These are phyloP conservation scores for Mycena galericulata DNA, from an alignment of 768 basidiomycete species.

Conservation along the genomic window DNA sequence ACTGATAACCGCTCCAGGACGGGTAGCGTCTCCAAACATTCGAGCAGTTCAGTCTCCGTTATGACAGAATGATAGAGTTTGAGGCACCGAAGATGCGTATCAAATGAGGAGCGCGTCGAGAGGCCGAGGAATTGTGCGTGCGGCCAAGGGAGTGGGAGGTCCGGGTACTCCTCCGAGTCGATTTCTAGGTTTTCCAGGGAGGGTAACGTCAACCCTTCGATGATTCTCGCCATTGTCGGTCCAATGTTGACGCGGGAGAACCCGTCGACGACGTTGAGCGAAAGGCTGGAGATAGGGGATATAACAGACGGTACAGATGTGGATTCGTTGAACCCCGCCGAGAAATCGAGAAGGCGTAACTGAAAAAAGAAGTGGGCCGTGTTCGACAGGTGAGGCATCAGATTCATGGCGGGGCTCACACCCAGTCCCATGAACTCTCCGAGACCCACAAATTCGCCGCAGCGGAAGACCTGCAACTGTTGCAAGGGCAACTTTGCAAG, in stretches of 20 bases:
- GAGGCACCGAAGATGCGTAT: background rate
- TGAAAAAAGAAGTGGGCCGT: background rate
- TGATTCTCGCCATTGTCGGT: background rate
- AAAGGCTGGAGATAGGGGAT: background rate
- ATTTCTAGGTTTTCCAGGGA: background rate
- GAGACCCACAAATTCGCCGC: background rate
- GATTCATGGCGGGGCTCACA: background rate
- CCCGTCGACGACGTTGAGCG: background rate
- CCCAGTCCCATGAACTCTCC: background rate
- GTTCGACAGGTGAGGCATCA: background rate
- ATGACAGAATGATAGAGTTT: background rate
- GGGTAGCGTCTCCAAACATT: background rate
- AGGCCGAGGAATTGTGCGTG: background rate
- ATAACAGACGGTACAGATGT: background rate
- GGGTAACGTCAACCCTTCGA: background rate
- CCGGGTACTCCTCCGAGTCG: background rate
- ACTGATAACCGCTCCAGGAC: background rate
- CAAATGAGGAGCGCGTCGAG: background rate
- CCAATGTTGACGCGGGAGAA: background rate
- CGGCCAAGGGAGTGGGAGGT: background rate
- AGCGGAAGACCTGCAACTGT: background rate
- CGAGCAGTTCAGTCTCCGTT: background rate
- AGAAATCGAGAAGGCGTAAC: background rate
- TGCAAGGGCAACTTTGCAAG: background rate
- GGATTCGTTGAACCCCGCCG: background rate